Evolutionary conservation across 140 eudicot species (phyloP), one percentile per base, ranked within the genome.

Genomic region (Ambrosia hybrid): DNA sequence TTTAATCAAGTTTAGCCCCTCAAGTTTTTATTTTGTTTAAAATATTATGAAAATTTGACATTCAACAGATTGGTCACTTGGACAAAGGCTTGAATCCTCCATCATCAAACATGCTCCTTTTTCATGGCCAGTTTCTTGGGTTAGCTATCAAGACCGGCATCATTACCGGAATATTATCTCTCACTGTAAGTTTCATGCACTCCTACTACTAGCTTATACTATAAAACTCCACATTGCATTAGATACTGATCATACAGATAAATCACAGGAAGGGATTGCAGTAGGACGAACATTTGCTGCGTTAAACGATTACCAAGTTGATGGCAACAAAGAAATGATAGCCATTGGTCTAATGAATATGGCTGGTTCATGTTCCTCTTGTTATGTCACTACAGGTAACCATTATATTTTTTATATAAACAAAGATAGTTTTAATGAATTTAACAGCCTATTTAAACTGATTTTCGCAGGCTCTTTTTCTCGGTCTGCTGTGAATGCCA

Each of bases 251-350:
- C 2, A 26, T 8, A 17, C 1, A 39, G 15, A 3, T 15, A 58
- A 14, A 26, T 30, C 7, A 66, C 46, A 95, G 99, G 99, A 95
- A 86, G 99, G 99, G 37, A 95, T 95, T 67, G 97, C 97, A 9
- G 99, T 95, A n/a, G 99, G 99, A 62, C 80, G 99, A 60, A 91
- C 99, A 60, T 95, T 95, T 82, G 97, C 99, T 60, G 46, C 95
- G 14, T 66, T 91, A 64, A 81, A 78, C 52, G 91, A 95, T 74
- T 95, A 95, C 85, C 99, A 95, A 81, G 99, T 95, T 65, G 99
- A 95, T 65, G 99, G 97, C 3, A 95, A 95, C 85, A 89, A 95
- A 74, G 99, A 95, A 79, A 95, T 95, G 99, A 69, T 95, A 81
- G 96, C 99, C 4, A 91, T 95, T 68, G 99, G 97, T 14, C 75